A percentile compares a stretch with the other conserved stretches of the same genome.
These are phyloP conservation scores for Aspergillus flavus DNA, from an alignment of 2,329 filamentous ascomycete species.

Conservation along the genomic window DNA sequence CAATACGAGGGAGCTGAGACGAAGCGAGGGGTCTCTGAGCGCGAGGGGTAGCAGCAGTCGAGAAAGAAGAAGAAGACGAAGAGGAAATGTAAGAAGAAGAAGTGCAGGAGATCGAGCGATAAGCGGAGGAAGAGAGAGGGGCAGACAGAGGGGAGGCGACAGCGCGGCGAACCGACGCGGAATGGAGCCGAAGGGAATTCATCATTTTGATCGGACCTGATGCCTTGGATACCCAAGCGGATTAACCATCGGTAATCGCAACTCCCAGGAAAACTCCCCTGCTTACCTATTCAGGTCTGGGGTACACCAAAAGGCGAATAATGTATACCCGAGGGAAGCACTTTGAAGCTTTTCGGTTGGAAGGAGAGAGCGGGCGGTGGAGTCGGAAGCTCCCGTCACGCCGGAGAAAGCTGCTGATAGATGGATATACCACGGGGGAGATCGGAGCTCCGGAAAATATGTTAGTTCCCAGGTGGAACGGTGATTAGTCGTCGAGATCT, in stretches of 20 bases:
- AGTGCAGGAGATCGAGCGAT: conserved; percentile 19
- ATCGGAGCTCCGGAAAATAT: conserved; percentile 28
- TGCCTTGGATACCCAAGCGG: conserved; percentile 12
- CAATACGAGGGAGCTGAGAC: conserved; percentile 25
- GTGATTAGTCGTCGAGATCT: conserved; percentile 9
- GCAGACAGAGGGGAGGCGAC: conserved; percentile 33
- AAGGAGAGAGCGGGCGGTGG: conserved; percentile 35
- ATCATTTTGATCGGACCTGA: conserved; percentile 21
- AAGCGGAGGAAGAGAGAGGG: conserved; percentile 31
- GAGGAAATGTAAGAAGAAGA: conserved; percentile 23
- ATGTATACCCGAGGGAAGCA: conserved; percentile 35
- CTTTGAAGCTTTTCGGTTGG: conserved; percentile 32
- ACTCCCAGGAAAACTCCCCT: background rate
- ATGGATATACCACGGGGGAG: conserved; percentile 20
- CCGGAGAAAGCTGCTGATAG: conserved; percentile 10
- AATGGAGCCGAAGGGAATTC: conserved; percentile 42
- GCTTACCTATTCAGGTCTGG: conserved; percentile 4
- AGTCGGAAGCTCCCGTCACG: conserved; percentile 23
- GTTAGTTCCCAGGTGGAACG: conserved; percentile 10
- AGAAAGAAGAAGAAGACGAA: conserved; percentile 26
- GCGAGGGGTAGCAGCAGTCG: conserved; percentile 28
- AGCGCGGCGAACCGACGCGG: conserved; percentile 42
- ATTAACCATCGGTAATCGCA: conserved; percentile 16
- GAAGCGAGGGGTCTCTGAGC: conserved; percentile 31
- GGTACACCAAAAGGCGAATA: conserved; percentile 9